Evolutionary conservation across 1,284 basidiomycete genomes (phyloP), one percentile per base, ranked within the genome.

Genomic region (Papiliotrema terrestris): DNA sequence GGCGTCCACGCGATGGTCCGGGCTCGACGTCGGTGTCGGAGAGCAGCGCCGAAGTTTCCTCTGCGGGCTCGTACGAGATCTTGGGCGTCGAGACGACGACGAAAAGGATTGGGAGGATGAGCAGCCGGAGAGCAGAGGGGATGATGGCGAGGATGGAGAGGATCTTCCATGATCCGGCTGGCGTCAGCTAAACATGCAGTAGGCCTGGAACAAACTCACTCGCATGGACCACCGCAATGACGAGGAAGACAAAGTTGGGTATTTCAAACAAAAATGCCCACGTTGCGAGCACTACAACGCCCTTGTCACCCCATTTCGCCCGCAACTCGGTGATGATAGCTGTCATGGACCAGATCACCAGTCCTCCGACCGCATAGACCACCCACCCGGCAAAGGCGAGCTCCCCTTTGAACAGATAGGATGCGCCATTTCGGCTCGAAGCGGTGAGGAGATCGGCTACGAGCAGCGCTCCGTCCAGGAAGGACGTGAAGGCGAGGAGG

Each of bases 81-180:
- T 65, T 54, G 1, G 73, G 72, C 32, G 52, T 64, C 17, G 62
- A 55, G 2, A 71, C 61, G 19, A 69, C 57, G 32, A 60, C 53
- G 22, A 70, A 32, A 15, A 75, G 61, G 26, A 71, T 46, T 17
- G 69, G 67, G 9, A 73, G 60, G n/a, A 70, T 52, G 9, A 73
- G 56, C 8, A 70, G 45, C 14, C 73, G 63, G 4, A 68, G 54
- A 3, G 60, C 62, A 3, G 68, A 68, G 17, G 69, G 65, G 1
- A 65, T 58, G 25, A 75, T 61, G 17, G 64, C 53, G 8, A 75
- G 67, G 46, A 71, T 71, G 13, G 63, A 46, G 49, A 68, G 68
- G 22, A 69, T 46, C 36, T 59, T 66, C 19, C 68, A 51, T 15
- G 48, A 52, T 9, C 59, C 59, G 25, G n/a, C 66, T 57, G 39